phyloP scores from a whole-genome alignment of 1,284 basidiomycete genomes.

The Cryptococcus amylolentus region DNA sequence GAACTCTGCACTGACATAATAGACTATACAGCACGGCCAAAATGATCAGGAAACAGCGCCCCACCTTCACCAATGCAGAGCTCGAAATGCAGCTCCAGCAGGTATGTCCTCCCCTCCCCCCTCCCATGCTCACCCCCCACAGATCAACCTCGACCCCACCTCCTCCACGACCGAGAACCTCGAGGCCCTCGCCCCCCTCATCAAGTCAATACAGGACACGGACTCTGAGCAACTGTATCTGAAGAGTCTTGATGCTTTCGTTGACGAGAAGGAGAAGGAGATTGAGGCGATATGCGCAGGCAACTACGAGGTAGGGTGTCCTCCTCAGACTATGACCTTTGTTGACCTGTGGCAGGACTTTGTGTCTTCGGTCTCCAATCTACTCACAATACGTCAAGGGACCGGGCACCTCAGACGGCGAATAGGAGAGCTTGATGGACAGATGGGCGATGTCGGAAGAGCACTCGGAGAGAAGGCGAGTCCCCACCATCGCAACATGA shows the following conservation, averaged over 20 bases:
- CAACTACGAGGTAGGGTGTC: slow-evolving; percentile 70
- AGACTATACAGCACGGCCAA: not conserved
- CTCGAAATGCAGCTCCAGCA: slow-evolving; percentile 49
- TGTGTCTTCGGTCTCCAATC: slow-evolving; percentile 88
- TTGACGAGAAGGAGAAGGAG: slow-evolving; percentile 89
- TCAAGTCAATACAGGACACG: slow-evolving; percentile 87
- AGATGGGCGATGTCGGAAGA: slow-evolving; percentile 65
- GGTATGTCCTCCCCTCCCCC: slow-evolving; percentile 21
- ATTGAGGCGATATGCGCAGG: slow-evolving; percentile 93
- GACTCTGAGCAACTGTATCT: slow-evolving; percentile 89
- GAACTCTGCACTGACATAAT: not conserved
- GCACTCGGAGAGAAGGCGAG: slow-evolving; percentile 74
- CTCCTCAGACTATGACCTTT: not conserved
- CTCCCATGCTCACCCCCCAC: not conserved
- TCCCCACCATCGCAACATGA: not conserved
- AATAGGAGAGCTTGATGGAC: slow-evolving; percentile 58
- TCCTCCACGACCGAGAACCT: slow-evolving; percentile 64
- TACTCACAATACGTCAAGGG: slow-evolving; percentile 84
- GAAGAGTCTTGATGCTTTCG: slow-evolving; percentile 76
- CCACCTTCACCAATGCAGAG: slow-evolving; percentile 47
- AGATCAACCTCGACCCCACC: slow-evolving; percentile 46
- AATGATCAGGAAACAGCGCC: slow-evolving; percentile 43
- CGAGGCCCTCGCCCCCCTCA: slow-evolving; percentile 85
- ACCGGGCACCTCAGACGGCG: slow-evolving; percentile 56
- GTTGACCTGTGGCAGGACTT: slow-evolving; percentile 61